These are phyloP conservation scores for Hirschioporus abietinus DNA, from an alignment of 768 basidiomycete species.

Conservation along the genomic window DNA sequence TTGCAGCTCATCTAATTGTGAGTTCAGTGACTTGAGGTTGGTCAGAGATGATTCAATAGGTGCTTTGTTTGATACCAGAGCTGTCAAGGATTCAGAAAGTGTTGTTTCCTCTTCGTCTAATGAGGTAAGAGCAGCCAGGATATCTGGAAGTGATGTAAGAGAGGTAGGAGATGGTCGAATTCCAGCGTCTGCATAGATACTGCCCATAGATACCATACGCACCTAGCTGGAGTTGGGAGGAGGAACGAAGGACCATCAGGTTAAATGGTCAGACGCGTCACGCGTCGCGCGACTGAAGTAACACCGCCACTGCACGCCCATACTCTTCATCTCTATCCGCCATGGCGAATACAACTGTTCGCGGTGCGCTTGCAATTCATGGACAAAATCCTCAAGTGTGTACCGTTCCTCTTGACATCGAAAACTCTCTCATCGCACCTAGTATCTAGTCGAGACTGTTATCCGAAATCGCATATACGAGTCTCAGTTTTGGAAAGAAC, in stretches of 20 bases:
- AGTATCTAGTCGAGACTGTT: slow-evolving; percentile 95
- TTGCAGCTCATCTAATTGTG: slow-evolving; percentile 58
- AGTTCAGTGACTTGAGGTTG: slow-evolving; percentile 54
- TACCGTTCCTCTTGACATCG: neutral
- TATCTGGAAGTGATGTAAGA: slow-evolving; percentile 61
- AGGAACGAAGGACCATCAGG: too few relatives aligned
- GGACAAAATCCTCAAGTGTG: slow-evolving; percentile 94
- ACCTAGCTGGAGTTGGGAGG: too few relatives aligned
- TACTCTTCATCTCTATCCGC: slow-evolving; percentile 7
- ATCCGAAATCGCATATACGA: slow-evolving; percentile 97
- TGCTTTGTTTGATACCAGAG: slow-evolving; percentile 62
- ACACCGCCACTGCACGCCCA: neutral
- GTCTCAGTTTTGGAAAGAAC: slow-evolving; percentile 94
- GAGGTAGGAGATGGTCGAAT: slow-evolving; percentile 20
- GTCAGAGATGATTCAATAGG: slow-evolving; percentile 58
- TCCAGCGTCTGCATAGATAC: neutral
- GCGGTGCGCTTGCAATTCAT: slow-evolving; percentile 85
- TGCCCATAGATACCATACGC: neutral
- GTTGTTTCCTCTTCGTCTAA: slow-evolving; percentile 75
- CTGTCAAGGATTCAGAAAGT: slow-evolving; percentile 66
- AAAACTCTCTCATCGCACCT: slow-evolving; percentile 11
- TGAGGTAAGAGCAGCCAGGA: slow-evolving; percentile 67
- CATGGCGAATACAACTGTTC: slow-evolving; percentile 93
- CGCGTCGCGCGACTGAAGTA: neutral
- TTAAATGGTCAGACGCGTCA: neutral